Evolutionary conservation across 2,329 filamentous ascomycete species (phyloP).

Genomic region (Penicillium sp.): DNA sequence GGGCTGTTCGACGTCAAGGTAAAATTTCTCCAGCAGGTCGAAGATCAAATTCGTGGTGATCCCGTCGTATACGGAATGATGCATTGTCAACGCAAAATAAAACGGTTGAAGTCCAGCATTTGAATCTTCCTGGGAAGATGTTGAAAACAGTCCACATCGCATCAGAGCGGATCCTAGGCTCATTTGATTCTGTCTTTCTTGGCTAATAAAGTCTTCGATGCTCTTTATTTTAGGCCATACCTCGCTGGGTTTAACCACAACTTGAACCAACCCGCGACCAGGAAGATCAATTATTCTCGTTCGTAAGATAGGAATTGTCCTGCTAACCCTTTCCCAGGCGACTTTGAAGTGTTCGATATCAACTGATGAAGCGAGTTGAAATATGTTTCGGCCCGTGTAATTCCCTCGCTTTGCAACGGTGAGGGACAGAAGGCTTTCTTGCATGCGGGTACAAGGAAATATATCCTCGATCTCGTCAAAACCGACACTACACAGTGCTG

Average conservation of each 20-base stretch:
- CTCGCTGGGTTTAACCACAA: conserved; percentile 31
- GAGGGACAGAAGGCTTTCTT: conserved; percentile 44
- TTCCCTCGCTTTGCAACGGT: conserved; percentile 39
- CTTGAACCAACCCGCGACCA: conserved; percentile 33
- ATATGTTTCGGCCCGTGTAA: conserved; percentile 33
- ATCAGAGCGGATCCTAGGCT: not conserved
- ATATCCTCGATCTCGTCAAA: conserved; percentile 31
- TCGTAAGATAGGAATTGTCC: conserved; percentile 2
- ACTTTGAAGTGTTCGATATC: conserved; percentile 34
- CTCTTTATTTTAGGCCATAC: not conserved
- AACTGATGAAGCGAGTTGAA: not conserved
- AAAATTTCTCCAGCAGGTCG: not conserved
- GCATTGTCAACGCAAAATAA: conserved; percentile 9
- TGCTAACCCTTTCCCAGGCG: not conserved
- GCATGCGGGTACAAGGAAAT: conserved; percentile 38
- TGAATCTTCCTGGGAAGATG: not conserved
- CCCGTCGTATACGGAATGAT: conserved; percentile 13
- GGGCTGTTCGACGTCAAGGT: not conserved
- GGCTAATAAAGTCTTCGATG: conserved; percentile 10
- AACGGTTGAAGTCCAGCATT: not conserved
- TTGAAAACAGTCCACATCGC: not conserved
- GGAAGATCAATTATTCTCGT: conserved; percentile 29
- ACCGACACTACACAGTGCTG: conserved; percentile 21
- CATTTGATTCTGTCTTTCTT: conserved; percentile 11
- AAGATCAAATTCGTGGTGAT: conserved; percentile 3